phyloP scores from a whole-genome alignment of 2,329 filamentous ascomycete genomes.

The Mollisiaceae sp. region DNA sequence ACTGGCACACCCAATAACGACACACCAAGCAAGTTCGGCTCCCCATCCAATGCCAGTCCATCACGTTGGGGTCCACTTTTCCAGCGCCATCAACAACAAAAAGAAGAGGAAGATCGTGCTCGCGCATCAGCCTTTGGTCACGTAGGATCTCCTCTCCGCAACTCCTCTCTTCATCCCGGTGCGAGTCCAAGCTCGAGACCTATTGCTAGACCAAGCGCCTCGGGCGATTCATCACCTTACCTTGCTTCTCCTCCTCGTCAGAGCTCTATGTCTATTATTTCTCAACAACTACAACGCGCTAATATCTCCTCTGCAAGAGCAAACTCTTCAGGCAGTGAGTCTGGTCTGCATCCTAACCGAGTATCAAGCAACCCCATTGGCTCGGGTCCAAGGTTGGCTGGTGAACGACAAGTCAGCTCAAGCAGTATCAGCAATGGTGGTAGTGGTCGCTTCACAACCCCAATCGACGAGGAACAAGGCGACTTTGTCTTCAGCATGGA shows the following conservation, averaged over 20 bases:
- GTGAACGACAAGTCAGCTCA: constrained; percentile 64
- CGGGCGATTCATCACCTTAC: constrained; percentile 41
- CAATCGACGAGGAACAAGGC: constrained; percentile 68
- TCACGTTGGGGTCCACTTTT: constrained; percentile 67
- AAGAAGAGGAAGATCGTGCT: constrained; percentile 54
- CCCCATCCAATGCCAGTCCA: constrained; percentile 61
- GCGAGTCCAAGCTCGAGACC: constrained; percentile 49
- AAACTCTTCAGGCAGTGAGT: constrained; percentile 45
- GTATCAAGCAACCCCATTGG: constrained; percentile 48
- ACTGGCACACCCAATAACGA: constrained; percentile 50
- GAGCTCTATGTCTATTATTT: constrained; percentile 60
- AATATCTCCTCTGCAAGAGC: constrained; percentile 45
- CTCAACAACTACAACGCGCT: constrained; percentile 66
- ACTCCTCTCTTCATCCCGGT: constrained; percentile 63
- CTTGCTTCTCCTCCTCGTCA: constrained; percentile 42
- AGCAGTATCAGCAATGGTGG: constrained; percentile 51
- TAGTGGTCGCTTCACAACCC: constrained; percentile 64
- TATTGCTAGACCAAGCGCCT: constrained; percentile 45
- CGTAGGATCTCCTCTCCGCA: constrained; percentile 68
- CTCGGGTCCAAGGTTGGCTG: constrained; percentile 45
- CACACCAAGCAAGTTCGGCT: constrained; percentile 61
- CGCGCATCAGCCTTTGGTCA: constrained; percentile 65
- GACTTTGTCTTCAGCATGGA: constrained; percentile 71
- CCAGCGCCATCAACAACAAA: constrained; percentile 59
- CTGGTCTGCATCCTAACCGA: constrained; percentile 55